These are phyloP conservation scores for Pleodorina starrii DNA, from an alignment of 139 green algal genomes.

Conservation along the genomic window DNA sequence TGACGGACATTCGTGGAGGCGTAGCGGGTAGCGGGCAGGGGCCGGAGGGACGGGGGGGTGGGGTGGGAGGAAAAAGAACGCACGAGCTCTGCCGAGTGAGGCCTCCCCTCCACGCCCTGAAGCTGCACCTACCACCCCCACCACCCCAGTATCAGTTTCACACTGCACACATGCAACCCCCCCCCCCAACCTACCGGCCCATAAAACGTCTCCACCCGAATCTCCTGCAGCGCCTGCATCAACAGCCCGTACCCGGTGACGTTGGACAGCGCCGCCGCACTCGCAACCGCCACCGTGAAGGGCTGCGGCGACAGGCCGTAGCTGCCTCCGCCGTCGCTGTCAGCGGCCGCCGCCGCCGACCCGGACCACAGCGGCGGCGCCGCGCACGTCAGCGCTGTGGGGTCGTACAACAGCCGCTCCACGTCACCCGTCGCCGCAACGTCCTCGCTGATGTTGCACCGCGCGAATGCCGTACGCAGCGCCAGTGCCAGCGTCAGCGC, in stretches of 20 bases:
- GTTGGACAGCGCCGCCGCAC: neutral
- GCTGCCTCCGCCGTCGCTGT: neutral
- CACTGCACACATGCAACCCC: too few relatives aligned
- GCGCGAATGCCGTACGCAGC: neutral
- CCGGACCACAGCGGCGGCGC: neutral
- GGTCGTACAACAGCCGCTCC: slow-evolving; percentile 18
- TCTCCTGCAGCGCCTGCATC: neutral
- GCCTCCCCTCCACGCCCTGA: too few relatives aligned
- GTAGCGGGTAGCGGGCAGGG: too few relatives aligned
- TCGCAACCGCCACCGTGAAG: neutral
- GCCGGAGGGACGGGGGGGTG: too few relatives aligned
- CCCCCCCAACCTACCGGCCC: slow-evolving; percentile 20
- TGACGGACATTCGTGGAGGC: too few relatives aligned
- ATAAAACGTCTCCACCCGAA: slow-evolving; percentile 26
- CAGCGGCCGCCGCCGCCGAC: neutral
- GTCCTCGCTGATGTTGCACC: slow-evolving; percentile 16
- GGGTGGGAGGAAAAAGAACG: too few relatives aligned
- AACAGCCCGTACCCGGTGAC: slow-evolving; percentile 27
- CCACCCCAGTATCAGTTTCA: too few relatives aligned
- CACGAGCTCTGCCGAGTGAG: too few relatives aligned
- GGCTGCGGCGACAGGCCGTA: neutral
- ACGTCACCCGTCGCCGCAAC: slow-evolving; percentile 9
- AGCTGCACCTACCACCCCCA: too few relatives aligned
- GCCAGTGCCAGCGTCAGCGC: slow-evolving; percentile 10
- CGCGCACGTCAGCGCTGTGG: neutral